Evolutionary conservation across 495 filamentous ascomycete genomes (phyloP).

Genomic region (Cetradonia linearis): DNA sequence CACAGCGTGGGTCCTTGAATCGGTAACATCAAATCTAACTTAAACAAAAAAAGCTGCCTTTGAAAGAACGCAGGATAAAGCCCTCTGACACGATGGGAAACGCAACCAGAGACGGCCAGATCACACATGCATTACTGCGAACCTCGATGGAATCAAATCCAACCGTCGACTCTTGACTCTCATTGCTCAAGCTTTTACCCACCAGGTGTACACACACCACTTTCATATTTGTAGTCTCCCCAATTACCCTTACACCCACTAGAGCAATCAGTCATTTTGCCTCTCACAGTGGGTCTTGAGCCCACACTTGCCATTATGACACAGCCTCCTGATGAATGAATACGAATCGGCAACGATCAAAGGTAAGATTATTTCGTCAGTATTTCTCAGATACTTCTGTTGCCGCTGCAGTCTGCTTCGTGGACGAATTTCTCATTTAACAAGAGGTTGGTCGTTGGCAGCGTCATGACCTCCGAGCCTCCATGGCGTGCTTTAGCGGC

Average conservation of each 20-base stretch:
- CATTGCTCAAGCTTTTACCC: background rate
- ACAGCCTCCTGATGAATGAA: no score
- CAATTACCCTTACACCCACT: no score
- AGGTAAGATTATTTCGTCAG: no score
- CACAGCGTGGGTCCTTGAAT: no score
- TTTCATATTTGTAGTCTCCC: no score
- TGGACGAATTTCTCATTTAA: constrained; percentile 33
- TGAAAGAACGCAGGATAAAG: background rate
- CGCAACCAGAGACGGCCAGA: background rate
- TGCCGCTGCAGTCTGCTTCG: constrained; percentile 28
- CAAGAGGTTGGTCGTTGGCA: no score
- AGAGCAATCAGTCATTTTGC: no score
- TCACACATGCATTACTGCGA: background rate
- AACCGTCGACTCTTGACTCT: constrained; percentile 2
- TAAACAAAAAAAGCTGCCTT: background rate
- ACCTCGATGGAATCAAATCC: background rate
- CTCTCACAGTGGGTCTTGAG: constrained; percentile 18
- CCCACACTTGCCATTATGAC: no score
- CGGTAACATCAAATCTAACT: background rate
- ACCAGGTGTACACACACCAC: background rate
- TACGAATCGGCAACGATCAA: no score
- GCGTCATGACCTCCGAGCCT: constrained; percentile 21
- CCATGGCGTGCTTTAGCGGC: background rate
- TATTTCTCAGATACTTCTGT: constrained; percentile 8
- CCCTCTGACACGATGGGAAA: background rate